Evolutionary conservation across 306 rosid species (phyloP).

Genomic region (Begonia masoniana): DNA sequence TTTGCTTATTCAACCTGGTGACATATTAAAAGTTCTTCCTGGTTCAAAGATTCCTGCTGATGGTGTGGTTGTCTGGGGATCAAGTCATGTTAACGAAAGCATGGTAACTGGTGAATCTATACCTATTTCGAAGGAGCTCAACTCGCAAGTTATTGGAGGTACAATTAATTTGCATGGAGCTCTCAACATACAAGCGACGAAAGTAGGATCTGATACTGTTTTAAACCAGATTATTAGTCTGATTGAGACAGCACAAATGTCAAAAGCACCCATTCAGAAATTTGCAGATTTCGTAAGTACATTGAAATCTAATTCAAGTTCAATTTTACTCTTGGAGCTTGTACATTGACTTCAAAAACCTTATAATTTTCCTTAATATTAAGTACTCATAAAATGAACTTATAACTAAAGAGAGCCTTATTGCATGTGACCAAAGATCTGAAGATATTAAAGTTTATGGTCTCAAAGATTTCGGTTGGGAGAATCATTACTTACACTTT

Average conservation of each 20-base stretch:
- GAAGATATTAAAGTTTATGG: no score
- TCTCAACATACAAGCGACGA: conserved; percentile 58
- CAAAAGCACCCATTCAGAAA: conserved; percentile 86
- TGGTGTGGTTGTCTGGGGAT: conserved; percentile 62
- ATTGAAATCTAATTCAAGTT: no score
- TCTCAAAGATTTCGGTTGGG: no score
- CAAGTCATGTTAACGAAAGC: conserved; percentile 75
- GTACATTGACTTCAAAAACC: no score
- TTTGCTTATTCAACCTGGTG: conserved; percentile 52
- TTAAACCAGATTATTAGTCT: conserved; percentile 77
- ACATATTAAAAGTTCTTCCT: conserved; percentile 55
- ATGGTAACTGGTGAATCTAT: conserved; percentile 82
- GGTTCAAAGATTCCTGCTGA: conserved; percentile 77
- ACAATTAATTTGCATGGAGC: conserved; percentile 77
- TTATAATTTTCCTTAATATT: no score
- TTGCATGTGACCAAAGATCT: no score
- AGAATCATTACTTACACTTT: no score
- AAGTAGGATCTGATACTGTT: conserved; percentile 75
- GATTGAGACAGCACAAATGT: conserved; percentile 88
- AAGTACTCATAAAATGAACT: no score
- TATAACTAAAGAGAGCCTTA: no score
- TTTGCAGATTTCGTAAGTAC: conserved; percentile 30
- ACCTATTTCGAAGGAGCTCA: conserved; percentile 43
- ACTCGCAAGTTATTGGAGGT: conserved; percentile 71
- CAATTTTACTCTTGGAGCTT: no score